Conservation (phyloP, 495 filamentous ascomycete genomes). For the Penicillium daleae region DNA sequence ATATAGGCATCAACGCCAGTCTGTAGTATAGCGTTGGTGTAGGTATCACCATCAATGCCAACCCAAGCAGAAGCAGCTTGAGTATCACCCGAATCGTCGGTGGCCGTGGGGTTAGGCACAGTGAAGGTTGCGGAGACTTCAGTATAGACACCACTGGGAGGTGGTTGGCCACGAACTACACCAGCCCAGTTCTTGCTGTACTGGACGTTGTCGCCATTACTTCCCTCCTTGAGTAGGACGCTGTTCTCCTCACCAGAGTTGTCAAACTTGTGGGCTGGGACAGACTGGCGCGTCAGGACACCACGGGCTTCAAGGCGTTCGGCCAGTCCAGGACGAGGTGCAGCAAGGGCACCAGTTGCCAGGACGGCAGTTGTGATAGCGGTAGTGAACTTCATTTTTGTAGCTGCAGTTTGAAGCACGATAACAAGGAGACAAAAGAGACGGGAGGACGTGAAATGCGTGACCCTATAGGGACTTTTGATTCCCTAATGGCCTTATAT, state of each 20-base stretch:
- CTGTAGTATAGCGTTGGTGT: conserved; percentile 59
- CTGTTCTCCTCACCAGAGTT: conserved; percentile 18
- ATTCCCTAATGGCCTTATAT: conserved; percentile 19
- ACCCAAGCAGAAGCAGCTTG: conserved; percentile 66
- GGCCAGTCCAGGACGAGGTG: conserved; percentile 30
- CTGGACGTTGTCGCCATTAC: conserved; percentile 31
- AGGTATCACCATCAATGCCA: conserved; percentile 64
- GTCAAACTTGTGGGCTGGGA: conserved; percentile 21
- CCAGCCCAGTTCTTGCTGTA: conserved; percentile 67
- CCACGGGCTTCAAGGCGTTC: conserved; percentile 36
- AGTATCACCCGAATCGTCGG: conserved; percentile 32
- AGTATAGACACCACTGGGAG: conserved; percentile 50
- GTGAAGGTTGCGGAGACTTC: conserved; percentile 59
- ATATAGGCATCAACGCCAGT: conserved; percentile 64
- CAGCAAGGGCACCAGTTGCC: conserved; percentile 33
- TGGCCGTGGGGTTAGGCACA: conserved; percentile 54
- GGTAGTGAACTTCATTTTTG: conserved; percentile 36
- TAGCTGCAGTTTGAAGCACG: background rate
- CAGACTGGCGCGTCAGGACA: conserved; percentile 29
- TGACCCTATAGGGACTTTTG: background rate
- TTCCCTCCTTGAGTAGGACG: conserved; percentile 23
- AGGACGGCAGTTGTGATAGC: conserved; percentile 30
- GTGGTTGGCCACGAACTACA: conserved; percentile 52
- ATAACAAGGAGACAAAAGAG: background rate
- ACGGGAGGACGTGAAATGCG: background rate